These are phyloP conservation scores for Trichoderma arundinaceum DNA, from an alignment of 2,329 filamentous ascomycete species.

Conservation along the genomic window DNA sequence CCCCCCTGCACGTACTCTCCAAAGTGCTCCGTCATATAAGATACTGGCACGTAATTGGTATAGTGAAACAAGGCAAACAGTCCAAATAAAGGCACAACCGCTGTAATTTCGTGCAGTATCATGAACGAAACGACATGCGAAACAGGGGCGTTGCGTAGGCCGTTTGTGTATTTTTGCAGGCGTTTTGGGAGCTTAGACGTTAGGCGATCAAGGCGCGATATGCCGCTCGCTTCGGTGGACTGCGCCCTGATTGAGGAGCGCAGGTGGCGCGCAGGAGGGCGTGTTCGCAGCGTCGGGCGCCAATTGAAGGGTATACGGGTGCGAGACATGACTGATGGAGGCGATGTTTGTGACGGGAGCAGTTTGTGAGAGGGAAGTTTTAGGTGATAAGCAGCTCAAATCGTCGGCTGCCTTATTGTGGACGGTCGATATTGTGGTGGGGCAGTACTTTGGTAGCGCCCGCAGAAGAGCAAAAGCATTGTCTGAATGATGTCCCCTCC, in stretches of 20 bases:
- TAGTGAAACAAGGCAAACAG: constrained; percentile 83
- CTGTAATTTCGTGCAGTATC: constrained; percentile 89
- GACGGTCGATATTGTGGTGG: background rate
- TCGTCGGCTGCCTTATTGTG: background rate
- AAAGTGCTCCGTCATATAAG: constrained; percentile 57
- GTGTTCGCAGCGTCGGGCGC: constrained; percentile 34
- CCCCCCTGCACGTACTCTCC: constrained; percentile 63
- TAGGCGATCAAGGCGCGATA: constrained; percentile 52
- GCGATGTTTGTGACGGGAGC: background rate
- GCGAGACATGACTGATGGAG: constrained; percentile 38
- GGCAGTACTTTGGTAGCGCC: background rate
- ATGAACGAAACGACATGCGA: constrained; percentile 87
- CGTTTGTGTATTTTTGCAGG: constrained; percentile 70
- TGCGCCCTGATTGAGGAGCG: constrained; percentile 34
- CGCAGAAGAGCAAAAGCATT: too few relatives aligned
- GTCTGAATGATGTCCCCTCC: background rate
- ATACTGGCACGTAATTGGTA: constrained; percentile 70
- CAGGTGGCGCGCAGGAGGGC: constrained; percentile 25
- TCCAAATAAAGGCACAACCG: constrained; percentile 76
- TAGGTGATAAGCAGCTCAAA: constrained; percentile 1
- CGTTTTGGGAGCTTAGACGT: constrained; percentile 65
- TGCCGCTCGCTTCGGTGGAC: constrained; percentile 39
- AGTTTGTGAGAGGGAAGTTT: constrained; percentile 10
- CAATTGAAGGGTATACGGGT: constrained; percentile 36
- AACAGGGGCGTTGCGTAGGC: constrained; percentile 76